phyloP scores from a whole-genome alignment of 306 rosid genomes.

The Hippophae tibetana region DNA sequence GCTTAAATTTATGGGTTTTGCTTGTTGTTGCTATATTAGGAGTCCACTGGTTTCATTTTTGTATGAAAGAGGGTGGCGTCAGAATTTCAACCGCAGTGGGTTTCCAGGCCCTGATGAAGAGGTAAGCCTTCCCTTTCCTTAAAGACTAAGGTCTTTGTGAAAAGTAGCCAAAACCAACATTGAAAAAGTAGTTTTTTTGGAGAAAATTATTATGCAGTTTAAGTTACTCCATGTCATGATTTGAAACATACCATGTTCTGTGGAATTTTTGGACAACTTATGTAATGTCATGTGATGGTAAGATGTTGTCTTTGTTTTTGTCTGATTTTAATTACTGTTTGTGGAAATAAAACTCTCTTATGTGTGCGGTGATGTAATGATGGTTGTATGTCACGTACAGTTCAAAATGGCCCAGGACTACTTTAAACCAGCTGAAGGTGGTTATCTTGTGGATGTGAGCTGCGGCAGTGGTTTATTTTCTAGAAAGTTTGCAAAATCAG shows the following conservation, averaged over 20 bases:
- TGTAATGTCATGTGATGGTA: too few species aligned
- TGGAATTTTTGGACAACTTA: too few species aligned
- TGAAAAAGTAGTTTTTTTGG: too few species aligned
- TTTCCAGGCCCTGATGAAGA: constrained; percentile 95
- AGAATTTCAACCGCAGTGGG: constrained; percentile 71
- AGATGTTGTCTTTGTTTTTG: not conserved
- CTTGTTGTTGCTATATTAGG: constrained; percentile 30
- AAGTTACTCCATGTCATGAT: too few species aligned
- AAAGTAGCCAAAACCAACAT: too few species aligned
- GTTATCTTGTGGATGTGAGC: constrained; percentile 76
- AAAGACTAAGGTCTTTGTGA: not conserved
- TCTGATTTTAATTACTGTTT: not conserved
- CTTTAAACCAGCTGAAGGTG: constrained; percentile 66
- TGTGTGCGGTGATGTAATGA: not conserved
- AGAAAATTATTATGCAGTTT: too few species aligned
- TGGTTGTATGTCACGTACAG: constrained; percentile 31
- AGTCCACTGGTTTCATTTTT: constrained; percentile 93
- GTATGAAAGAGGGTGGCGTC: constrained; percentile 99
- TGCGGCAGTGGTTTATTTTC: constrained; percentile 93
- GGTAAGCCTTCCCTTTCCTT: constrained; percentile 23
- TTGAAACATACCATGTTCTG: too few species aligned
- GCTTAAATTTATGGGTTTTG: constrained; percentile 18
- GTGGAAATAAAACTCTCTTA: not conserved
- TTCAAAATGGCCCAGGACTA: constrained; percentile 83
- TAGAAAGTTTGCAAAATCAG: constrained; percentile 70